Evolutionary conservation across 2,329 filamentous ascomycete genomes (phyloP).

Genomic region (Sordariomycetes sp.): DNA sequence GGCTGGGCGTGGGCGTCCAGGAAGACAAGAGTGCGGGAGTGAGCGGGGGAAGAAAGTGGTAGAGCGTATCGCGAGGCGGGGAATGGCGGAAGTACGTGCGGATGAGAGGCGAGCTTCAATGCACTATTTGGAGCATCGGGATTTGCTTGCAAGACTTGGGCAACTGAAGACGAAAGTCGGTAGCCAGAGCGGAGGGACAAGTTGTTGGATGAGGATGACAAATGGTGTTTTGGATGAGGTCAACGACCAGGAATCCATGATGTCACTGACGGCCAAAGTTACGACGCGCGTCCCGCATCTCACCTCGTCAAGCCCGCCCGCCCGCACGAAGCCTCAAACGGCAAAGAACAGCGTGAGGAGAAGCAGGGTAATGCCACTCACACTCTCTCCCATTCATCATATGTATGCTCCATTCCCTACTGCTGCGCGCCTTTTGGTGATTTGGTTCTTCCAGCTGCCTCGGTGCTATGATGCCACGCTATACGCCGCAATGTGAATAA

Average conservation of each 20-base stretch:
- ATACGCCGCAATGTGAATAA: too few relatives aligned
- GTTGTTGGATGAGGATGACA: neutral
- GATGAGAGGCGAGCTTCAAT: too few relatives aligned
- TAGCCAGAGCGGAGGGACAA: neutral
- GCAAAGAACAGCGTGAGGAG: too few relatives aligned
- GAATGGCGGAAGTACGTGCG: neutral
- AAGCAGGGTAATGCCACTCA: too few relatives aligned
- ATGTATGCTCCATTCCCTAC: too few relatives aligned
- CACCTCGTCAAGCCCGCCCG: neutral
- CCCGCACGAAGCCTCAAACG: too few relatives aligned
- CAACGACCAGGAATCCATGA: neutral
- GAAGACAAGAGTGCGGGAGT: neutral
- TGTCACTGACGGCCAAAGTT: neutral
- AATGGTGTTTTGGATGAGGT: neutral
- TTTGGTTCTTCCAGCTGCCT: too few relatives aligned
- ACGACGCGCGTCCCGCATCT: neutral
- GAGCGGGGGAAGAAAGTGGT: neutral
- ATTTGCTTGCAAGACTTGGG: too few relatives aligned
- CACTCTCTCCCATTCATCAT: too few relatives aligned
- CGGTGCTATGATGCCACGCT: too few relatives aligned
- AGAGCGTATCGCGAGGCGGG: neutral
- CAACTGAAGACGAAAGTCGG: neutral
- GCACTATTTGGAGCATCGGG: neutral
- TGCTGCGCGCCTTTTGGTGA: too few relatives aligned
- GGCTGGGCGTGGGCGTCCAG: neutral